Percentiles rank a stretch among this genome's conserved stretches.
Evolutionary conservation across 805 yeast genomes (phyloP).

Genomic region (Pichia insulana): DNA sequence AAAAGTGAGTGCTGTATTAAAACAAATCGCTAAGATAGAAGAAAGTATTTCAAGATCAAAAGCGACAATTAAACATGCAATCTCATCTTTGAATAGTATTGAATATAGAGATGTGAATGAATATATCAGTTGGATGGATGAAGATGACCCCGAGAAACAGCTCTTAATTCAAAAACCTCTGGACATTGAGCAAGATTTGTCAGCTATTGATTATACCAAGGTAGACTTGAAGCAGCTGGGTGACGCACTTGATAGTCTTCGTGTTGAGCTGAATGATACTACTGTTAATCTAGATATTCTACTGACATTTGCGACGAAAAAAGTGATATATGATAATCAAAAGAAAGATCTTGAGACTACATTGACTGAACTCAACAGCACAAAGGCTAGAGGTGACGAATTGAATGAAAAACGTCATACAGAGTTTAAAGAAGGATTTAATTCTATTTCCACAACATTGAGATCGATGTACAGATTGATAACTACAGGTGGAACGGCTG

Average conservation of each 20-base stretch:
- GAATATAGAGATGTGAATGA: constrained; percentile 47
- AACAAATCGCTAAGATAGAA: constrained; percentile 23
- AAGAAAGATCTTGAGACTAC: constrained; percentile 48
- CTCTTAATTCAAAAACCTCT: constrained; percentile 21
- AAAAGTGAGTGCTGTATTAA: constrained; percentile 29
- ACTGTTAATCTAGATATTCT: constrained; percentile 66
- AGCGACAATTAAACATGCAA: constrained; percentile 28
- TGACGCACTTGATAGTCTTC: constrained; percentile 44
- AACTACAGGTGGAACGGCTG: constrained; percentile 99
- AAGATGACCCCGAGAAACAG: constrained; percentile 20
- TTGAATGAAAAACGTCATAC: constrained; percentile 66
- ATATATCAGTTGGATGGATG: constrained; percentile 43
- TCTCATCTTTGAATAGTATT: constrained; percentile 20
- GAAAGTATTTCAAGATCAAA: constrained; percentile 21
- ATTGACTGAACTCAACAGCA: constrained; percentile 44
- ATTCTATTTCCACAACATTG: constrained; percentile 72
- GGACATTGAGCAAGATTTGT: constrained; percentile 29
- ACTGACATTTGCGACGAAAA: constrained; percentile 65
- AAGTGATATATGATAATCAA: constrained; percentile 54
- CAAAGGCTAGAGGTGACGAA: constrained; percentile 54
- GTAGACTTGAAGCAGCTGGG: constrained; percentile 42
- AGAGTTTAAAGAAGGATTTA: constrained; percentile 92
- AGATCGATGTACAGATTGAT: constrained; percentile 98
- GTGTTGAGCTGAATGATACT: constrained; percentile 45
- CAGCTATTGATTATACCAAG: constrained; percentile 40